phyloP scores from a whole-genome alignment of 257 asterid species.

The Phtheirospermum japonicum region DNA sequence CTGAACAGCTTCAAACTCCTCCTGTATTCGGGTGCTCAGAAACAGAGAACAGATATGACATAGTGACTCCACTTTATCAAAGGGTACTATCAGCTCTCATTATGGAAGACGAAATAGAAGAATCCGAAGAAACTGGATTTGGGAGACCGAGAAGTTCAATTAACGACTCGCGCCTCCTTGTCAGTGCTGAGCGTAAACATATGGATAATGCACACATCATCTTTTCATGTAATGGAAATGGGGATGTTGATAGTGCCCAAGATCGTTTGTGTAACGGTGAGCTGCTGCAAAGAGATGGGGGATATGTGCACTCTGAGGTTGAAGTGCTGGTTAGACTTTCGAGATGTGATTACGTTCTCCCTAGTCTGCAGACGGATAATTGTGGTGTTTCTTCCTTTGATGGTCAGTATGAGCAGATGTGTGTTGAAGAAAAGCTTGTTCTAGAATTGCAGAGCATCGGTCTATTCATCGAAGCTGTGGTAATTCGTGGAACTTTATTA shows the following conservation, averaged over 20 bases:
- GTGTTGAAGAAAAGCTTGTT: constrained; percentile 57
- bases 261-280: constrained; percentile 51
- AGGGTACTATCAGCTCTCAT: constrained; percentile 84
- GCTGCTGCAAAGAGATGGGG: constrained; percentile 45
- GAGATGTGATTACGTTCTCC: constrained; percentile 46
- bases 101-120: constrained; percentile 66
- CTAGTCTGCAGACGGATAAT: constrained; percentile 36
- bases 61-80: constrained; percentile 66
- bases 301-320: constrained; percentile 61
- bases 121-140: constrained; percentile 60
- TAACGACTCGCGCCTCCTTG: constrained; percentile 39
- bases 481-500: constrained; percentile 34
- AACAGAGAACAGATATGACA: constrained; percentile 41
- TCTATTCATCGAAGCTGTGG: constrained; percentile 60
- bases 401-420: constrained; percentile 58
- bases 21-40: constrained; percentile 38
- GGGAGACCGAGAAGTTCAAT: constrained; percentile 46
- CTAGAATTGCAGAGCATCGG: constrained; percentile 73
- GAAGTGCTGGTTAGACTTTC: constrained; percentile 65
- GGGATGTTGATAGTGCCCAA: constrained; percentile 35
- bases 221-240: constrained; percentile 55
- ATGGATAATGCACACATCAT: constrained; percentile 40
- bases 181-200: constrained; percentile 45
- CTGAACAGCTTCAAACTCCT: constrained; percentile 45
- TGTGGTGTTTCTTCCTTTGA: constrained; percentile 43